A percentile compares a stretch with the other conserved stretches of the same genome.
These are phyloP conservation scores for Exophiala xenobiotica DNA, from an alignment of 2,329 filamentous ascomycete genomes.

Conservation along the genomic window DNA sequence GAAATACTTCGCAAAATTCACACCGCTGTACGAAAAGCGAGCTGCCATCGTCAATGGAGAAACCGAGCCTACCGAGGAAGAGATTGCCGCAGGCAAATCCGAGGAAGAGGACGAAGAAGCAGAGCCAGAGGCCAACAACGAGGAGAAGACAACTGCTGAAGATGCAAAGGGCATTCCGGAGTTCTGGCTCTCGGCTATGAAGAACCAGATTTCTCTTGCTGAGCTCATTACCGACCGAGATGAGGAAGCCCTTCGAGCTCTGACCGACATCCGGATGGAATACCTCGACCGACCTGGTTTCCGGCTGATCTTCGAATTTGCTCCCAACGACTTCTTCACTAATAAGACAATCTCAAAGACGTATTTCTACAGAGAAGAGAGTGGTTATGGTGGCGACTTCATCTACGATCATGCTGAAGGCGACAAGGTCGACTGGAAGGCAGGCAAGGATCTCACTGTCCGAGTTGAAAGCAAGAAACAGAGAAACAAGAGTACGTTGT, in stretches of 20 bases:
- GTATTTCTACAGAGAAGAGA: conserved; percentile 99
- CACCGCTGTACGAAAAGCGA: conserved; percentile 93
- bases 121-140: conserved; percentile 59
- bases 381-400: conserved; percentile 96
- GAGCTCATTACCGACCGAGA: conserved; percentile 99
- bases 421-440: conserved; percentile 96
- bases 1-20: conserved; percentile 99
- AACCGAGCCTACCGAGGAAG: conserved; percentile 79
- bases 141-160: conserved; percentile 45
- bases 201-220: conserved; percentile 94
- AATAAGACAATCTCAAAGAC: conserved; percentile 98
- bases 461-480: conserved; percentile 99
- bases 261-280: conserved; percentile 96
- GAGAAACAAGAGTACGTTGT: conserved; percentile 88
- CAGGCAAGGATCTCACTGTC: conserved; percentile 88
- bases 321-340: conserved; percentile 92
- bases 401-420: conserved; percentile 99
- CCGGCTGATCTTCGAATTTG: conserved; percentile 96
- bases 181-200: conserved; percentile 99
- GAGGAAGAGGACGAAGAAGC: conserved; percentile 63
- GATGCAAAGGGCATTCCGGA: conserved; percentile 82
- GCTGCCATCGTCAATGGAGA: conserved; percentile 86
- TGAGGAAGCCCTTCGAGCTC: conserved; percentile 84
- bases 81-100: conserved; percentile 82
- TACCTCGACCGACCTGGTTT: conserved; percentile 98